phyloP scores from a whole-genome alignment of 768 basidiomycete genomes.

The Pulveroboletus sp. region DNA sequence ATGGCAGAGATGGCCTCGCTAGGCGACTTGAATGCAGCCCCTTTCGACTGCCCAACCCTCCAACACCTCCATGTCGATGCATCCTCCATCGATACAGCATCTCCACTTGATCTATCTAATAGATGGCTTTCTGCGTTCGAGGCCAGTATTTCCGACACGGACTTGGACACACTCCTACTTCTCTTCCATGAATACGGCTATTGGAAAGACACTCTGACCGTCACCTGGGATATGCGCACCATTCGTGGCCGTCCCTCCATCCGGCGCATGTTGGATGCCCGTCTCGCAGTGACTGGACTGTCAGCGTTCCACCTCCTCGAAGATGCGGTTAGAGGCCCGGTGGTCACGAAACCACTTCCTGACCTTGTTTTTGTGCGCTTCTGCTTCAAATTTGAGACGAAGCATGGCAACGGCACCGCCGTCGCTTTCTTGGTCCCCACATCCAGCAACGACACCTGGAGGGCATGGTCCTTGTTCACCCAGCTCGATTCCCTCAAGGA shows the following conservation, averaged over 20 bases:
- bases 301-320: constrained; percentile 17
- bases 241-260: constrained; percentile 37
- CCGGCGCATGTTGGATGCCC: constrained; percentile 33
- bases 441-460: constrained; percentile 40
- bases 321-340: constrained; percentile 25
- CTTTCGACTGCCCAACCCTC: constrained; percentile 22
- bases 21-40: neutral
- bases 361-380: constrained; percentile 56
- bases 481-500: constrained; percentile 52
- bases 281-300: constrained; percentile 25
- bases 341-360: constrained; percentile 39
- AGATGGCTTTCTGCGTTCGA: constrained; percentile 21
- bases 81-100: constrained; percentile 6
- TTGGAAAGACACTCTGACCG: constrained; percentile 49
- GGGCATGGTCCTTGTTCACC: constrained; percentile 55
- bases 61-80: constrained; percentile 14
- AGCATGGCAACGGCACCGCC: constrained; percentile 46
- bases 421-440: constrained; percentile 47
- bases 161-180: neutral
- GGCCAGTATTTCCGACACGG: neutral
- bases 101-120: constrained; percentile 5
- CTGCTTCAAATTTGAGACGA: constrained; percentile 51
- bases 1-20: neutral
- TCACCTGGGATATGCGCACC: constrained; percentile 54
- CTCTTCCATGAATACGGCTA: constrained; percentile 26